Conservation (phyloP, 495 filamentous ascomycete genomes). For the Lichenothelia convexa region DNA sequence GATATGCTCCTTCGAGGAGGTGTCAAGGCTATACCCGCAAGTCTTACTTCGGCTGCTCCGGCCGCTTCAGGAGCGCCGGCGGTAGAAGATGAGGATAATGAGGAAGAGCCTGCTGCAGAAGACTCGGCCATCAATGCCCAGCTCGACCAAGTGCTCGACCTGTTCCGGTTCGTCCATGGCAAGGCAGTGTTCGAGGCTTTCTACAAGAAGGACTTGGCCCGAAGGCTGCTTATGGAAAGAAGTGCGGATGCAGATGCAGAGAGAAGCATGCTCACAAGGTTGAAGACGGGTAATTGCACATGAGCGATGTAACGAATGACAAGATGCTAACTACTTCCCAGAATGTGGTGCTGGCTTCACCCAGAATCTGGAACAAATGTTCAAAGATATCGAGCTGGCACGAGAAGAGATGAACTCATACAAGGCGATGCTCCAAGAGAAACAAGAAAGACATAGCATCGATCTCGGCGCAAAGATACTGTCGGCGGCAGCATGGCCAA, state of each 20-base stretch:
- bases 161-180: slow-evolving; percentile 93
- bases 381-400: slow-evolving; percentile 87
- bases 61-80: slow-evolving; percentile 1
- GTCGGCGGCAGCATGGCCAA: slow-evolving; percentile 75
- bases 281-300: slow-evolving; percentile 68
- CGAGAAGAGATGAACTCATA: slow-evolving; percentile 70
- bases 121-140: slow-evolving; percentile 78
- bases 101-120: slow-evolving; percentile 47
- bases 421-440: slow-evolving; percentile 32
- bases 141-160: slow-evolving; percentile 73
- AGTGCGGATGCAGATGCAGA: slow-evolving; percentile 91
- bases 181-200: slow-evolving; percentile 98
- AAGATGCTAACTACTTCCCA: slow-evolving; percentile 12
- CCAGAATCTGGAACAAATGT: slow-evolving; percentile 96
- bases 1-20: slow-evolving; percentile 77
- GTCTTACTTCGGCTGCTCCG: slow-evolving; percentile 22
- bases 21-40: slow-evolving; percentile 52
- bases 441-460: too few species aligned
- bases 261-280: slow-evolving; percentile 74
- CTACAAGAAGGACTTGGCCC: slow-evolving; percentile 91
- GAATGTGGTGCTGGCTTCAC: slow-evolving; percentile 91
- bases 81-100: slow-evolving; percentile 33
- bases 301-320: too few species aligned
- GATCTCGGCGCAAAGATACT: slow-evolving; percentile 79
- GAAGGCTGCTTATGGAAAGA: slow-evolving; percentile 70